A percentile compares a stretch with the other conserved stretches of the same genome.
These are phyloP conservation scores for Naegleria fowleri DNA, from an alignment of 208 protist species.

Conservation along the genomic window DNA sequence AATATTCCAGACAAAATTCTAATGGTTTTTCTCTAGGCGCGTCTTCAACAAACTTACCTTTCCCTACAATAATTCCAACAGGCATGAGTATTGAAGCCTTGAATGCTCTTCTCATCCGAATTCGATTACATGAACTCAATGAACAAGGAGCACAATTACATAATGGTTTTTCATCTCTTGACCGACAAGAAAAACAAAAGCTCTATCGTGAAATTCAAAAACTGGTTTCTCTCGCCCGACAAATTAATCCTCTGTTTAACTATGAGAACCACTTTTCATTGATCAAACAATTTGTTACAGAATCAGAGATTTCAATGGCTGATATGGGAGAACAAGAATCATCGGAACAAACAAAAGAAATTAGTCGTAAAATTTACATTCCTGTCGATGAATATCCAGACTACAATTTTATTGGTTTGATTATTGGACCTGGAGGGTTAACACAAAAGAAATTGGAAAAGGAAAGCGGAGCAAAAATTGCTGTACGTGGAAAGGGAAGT, in stretches of 20 bases:
- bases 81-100: neutral
- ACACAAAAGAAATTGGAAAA: slow-evolving; percentile 63
- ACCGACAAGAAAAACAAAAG: neutral
- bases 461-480: slow-evolving; percentile 62
- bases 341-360: slow-evolving; percentile 2
- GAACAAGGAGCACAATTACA: neutral
- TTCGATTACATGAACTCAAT: neutral
- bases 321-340: neutral
- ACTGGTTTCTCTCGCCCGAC: neutral
- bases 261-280: neutral
- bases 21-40: neutral
- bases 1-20: neutral
- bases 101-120: neutral
- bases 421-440: slow-evolving; percentile 66
- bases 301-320: neutral
- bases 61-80: neutral
- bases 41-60: neutral
- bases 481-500: slow-evolving; percentile 62
- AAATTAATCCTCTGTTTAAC: neutral
- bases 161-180: neutral
- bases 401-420: slow-evolving; percentile 66
- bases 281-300: neutral
- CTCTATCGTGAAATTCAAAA: neutral
- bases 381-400: slow-evolving; percentile 58
- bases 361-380: slow-evolving; percentile 51